Conservation (phyloP, 2,329 filamentous ascomycete genomes). For the Stachybotrys chlorohalonatus region DNA sequence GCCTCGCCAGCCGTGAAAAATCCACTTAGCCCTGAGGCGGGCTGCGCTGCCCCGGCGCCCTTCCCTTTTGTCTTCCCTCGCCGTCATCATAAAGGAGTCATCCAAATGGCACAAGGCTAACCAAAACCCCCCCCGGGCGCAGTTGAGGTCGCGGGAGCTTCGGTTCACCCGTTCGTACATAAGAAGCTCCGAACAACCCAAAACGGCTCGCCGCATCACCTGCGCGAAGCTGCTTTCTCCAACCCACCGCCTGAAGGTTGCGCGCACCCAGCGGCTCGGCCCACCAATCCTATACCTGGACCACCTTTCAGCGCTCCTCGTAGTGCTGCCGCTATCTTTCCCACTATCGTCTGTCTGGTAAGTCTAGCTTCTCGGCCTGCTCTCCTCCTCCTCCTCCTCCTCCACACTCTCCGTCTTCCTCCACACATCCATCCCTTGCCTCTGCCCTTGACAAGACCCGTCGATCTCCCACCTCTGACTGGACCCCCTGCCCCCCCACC, state of each 20-base stretch:
- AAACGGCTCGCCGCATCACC: background rate
- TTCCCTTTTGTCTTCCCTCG: background rate
- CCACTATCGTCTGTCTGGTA: background rate
- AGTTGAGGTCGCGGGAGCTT: background rate
- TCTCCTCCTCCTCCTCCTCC: background rate
- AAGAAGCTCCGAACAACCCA: background rate
- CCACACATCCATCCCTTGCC: background rate
- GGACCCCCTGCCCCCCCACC: background rate
- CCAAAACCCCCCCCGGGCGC: background rate
- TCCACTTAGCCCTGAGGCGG: background rate
- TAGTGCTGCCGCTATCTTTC: background rate
- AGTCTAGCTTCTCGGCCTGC: background rate
- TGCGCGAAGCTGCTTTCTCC: background rate
- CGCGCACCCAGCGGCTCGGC: no score
- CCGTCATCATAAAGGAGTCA: background rate
- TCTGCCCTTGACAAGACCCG: background rate
- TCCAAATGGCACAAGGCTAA: background rate
- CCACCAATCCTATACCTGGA: background rate
- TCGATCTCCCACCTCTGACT: background rate
- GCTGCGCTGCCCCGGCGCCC: background rate
- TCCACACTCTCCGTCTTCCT: background rate
- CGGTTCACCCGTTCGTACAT: background rate
- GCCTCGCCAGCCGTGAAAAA: background rate
- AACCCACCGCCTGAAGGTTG: no score
- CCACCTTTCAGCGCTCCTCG: background rate